These are phyloP conservation scores for Hypoxylon sp. DNA, from an alignment of 2,329 filamentous ascomycete species.

Conservation along the genomic window DNA sequence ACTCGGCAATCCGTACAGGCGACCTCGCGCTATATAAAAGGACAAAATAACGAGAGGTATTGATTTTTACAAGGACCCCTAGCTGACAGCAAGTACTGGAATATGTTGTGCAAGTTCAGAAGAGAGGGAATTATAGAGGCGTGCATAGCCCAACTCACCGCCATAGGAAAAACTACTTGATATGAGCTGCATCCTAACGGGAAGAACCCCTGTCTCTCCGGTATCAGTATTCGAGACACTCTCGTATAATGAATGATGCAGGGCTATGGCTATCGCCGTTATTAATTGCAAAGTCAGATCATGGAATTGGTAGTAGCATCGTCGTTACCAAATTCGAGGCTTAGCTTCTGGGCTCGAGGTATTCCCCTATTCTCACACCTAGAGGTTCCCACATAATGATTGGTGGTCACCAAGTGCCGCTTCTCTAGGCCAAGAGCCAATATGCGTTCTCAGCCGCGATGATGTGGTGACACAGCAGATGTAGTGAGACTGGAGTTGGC, in stretches of 20 bases:
- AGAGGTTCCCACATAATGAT: conserved; percentile 16
- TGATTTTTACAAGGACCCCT: not conserved
- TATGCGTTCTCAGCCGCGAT: conserved; percentile 32
- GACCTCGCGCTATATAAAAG: not conserved
- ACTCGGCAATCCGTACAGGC: not conserved
- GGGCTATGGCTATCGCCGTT: conserved; percentile 16
- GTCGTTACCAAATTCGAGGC: conserved; percentile 30
- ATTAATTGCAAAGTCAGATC: conserved; percentile 30
- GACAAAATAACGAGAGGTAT: too few relatives aligned
- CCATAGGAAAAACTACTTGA: conserved; percentile 32
- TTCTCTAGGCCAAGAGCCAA: conserved; percentile 38
- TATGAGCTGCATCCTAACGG: conserved; percentile 37
- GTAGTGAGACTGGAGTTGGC: conserved; percentile 37
- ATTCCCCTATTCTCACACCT: conserved; percentile 38
- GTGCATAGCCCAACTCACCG: conserved; percentile 31
- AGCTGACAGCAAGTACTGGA: conserved; percentile 6
- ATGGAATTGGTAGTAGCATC: conserved; percentile 26
- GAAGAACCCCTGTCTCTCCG: conserved; percentile 33
- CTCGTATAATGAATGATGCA: conserved; percentile 30
- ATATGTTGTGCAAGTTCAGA: conserved; percentile 6
- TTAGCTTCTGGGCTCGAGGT: conserved; percentile 23
- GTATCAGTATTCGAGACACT: conserved; percentile 35
- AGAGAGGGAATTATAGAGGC: conserved; percentile 1
- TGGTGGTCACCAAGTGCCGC: conserved; percentile 34
- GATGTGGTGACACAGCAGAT: conserved; percentile 37